Evolutionary conservation across 257 asterid genomes (phyloP).

Genomic region (Capsicum chinense): DNA sequence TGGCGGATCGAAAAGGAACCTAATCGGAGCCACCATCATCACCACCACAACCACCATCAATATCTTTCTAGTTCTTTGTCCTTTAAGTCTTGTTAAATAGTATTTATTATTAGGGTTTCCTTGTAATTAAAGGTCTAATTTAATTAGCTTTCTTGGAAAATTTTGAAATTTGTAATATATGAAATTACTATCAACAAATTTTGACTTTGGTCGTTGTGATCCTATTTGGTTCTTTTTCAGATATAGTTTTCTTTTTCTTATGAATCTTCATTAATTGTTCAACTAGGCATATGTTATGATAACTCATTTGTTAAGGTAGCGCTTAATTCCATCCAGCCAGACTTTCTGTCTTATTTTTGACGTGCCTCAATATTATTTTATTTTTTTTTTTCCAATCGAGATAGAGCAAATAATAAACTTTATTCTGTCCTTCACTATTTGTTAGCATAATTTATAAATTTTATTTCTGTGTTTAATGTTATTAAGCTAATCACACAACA

Average conservation of each 20-base stretch:
- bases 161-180: not conserved
- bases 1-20: slow-evolving; percentile 52
- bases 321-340: too few relatives aligned
- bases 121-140: slow-evolving; percentile 10
- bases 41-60: slow-evolving; percentile 38
- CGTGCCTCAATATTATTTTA: not conserved
- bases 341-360: not conserved
- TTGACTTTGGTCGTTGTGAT: not conserved
- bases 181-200: not conserved
- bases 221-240: not conserved
- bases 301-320: not conserved
- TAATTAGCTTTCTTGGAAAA: not conserved
- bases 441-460: not conserved
- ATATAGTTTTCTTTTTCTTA: not conserved
- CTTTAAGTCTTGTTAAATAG: slow-evolving; percentile 39
- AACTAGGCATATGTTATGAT: not conserved
- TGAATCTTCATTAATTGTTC: too few relatives aligned
- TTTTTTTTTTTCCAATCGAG: not conserved
- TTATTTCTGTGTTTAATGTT: not conserved
- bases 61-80: slow-evolving; percentile 36
- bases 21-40: slow-evolving; percentile 27
- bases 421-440: not conserved
- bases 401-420: not conserved
- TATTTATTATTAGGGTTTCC: not conserved
- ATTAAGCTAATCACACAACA: not conserved